A percentile compares a stretch with the other conserved stretches of the same genome.
phyloP scores from a whole-genome alignment of 1,284 basidiomycete species.

The Trichosporon asahii region DNA sequence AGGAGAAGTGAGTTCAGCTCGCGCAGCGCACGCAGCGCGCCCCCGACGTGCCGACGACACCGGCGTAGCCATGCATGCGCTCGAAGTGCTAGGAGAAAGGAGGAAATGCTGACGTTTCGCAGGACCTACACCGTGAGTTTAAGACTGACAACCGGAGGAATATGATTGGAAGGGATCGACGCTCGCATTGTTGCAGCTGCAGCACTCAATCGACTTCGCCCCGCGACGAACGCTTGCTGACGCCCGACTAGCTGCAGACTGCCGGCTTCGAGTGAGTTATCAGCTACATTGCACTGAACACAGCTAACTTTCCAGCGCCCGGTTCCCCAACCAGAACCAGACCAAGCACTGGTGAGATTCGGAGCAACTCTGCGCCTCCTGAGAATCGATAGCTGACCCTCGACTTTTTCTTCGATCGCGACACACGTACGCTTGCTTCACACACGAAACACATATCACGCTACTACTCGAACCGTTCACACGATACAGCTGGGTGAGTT shows the following conservation, averaged over 20 bases:
- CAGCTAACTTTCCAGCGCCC: conserved; percentile 57
- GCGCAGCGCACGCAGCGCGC: background rate
- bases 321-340: conserved; percentile 95
- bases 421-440: background rate
- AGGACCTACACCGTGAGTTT: conserved; percentile 50
- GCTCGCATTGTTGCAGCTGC: background rate
- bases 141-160: background rate
- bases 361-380: background rate
- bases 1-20: conserved; percentile 40
- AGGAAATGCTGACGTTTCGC: conserved; percentile 16
- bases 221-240: background rate
- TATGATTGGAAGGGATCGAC: conserved; percentile 4
- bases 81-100: background rate
- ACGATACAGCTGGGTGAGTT: conserved; percentile 1
- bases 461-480: background rate
- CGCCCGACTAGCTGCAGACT: conserved; percentile 48
- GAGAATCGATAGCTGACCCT: conserved; percentile 2
- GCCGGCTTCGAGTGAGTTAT: conserved; percentile 53
- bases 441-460: no score
- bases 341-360: conserved; percentile 78
- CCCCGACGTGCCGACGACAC: background rate
- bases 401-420: background rate
- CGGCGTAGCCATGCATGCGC: background rate
- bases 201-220: background rate
- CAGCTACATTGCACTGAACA: no score